phyloP scores from a whole-genome alignment of 306 rosid species.

The Inga laurina region DNA sequence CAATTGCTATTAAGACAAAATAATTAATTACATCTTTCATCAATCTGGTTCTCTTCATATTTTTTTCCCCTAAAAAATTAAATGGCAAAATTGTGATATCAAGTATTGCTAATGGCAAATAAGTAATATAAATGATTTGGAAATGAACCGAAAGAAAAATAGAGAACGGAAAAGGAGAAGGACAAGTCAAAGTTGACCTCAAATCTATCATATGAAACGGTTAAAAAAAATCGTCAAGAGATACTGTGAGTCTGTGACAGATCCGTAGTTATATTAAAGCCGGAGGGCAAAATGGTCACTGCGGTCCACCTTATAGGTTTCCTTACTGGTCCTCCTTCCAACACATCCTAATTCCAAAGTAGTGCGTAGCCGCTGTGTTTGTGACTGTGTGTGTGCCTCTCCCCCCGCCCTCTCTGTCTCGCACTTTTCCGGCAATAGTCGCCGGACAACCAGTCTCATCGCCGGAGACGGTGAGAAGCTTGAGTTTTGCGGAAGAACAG shows the following conservation, averaged over 20 bases:
- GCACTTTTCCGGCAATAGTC: slow-evolving; percentile 41
- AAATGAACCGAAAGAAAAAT: background rate
- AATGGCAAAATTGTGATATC: slow-evolving; percentile 7
- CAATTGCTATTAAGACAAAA: background rate
- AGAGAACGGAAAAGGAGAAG: background rate
- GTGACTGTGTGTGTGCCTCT: slow-evolving; percentile 14
- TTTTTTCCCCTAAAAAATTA: background rate
- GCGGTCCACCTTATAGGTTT: slow-evolving; percentile 37
- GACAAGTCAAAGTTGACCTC: slow-evolving; percentile 54
- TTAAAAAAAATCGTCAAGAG: slow-evolving; percentile 42
- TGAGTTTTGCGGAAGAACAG: background rate
- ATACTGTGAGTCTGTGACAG: slow-evolving; percentile 33
- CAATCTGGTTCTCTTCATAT: background rate
- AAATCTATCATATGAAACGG: slow-evolving; percentile 52
- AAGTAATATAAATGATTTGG: background rate
- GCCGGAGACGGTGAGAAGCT: slow-evolving; percentile 9
- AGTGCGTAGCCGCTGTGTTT: slow-evolving; percentile 39
- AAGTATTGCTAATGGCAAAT: background rate
- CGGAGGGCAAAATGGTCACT: slow-evolving; percentile 46
- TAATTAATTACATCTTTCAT: background rate
- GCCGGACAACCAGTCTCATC: slow-evolving; percentile 33
- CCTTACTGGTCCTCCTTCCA: slow-evolving; percentile 50
- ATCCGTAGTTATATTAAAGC: slow-evolving; percentile 30
- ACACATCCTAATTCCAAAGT: slow-evolving; percentile 40
- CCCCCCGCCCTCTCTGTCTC: background rate